Evolutionary conservation across 1,139 yeast genomes (phyloP), one percentile per base, ranked within the genome.

Genomic region (Magnusiomyces ingens): DNA sequence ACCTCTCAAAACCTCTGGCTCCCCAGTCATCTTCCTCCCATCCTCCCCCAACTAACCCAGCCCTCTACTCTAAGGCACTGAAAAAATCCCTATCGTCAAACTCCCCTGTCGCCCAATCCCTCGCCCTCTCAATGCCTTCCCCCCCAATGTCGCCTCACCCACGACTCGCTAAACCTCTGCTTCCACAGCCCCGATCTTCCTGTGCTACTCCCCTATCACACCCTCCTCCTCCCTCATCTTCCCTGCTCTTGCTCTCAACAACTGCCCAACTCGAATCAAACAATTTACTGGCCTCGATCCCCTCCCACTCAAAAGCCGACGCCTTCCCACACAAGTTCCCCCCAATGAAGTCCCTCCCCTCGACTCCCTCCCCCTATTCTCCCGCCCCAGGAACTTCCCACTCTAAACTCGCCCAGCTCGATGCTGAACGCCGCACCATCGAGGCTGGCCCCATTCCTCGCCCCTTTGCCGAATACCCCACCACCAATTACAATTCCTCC

Each of bases 61-160:
- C 26, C 1, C 47, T 43, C 13, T 42, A 43, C 43, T 42, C 51
- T 2, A 49, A 42, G 22, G 47, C 51, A 4, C 35, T 42, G 12
- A 19, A 18, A n/a, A 11, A 40, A 2, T 21, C 41, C 35, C 15
- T 36, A 22, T 18, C 15, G 4, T 21, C 46, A 1, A 42, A 18
- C 11, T 36, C 18, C 11, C 37, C 52, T 36, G 15, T 5, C 6
- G 10, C 13, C 4, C 12, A 11, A 21, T 6, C 32, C 32, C 19
- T n/a, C 13, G 15, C 21, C 5, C 17, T 36, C 26, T 12, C 15
- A 18, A 21, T 29, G 21, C 40, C 11, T n/a, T 32, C 29, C 17
- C 45, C 26, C 22, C 42, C 41, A 40, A 32, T 35, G 21, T 41
- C 45, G 4, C 45, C 45, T 10, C 44, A 18, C 6, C 44, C 13